Evolutionary conservation across 371 early-diverging fungal species (phyloP), one percentile per base, ranked within the genome.

Genomic region (Batkoa obscura): DNA sequence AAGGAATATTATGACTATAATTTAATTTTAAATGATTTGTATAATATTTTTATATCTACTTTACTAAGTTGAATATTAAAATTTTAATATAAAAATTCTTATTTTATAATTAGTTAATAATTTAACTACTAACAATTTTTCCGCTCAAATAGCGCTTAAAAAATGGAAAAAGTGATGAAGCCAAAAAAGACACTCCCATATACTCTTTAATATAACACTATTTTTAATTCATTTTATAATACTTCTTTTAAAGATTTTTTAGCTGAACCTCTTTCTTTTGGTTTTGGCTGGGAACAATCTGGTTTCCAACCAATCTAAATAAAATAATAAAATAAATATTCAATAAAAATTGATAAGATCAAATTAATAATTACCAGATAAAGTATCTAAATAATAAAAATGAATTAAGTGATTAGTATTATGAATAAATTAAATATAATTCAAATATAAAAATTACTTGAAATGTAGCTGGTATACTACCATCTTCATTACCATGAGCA

Each of bases 381-480:
- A 36, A 56, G 12, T 32, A 55, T 45, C 53, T 54, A 41, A 33
- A 41, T 31, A 48, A 36, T 42, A 43, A 9, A 30, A 45, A 17
- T 36, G 13, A 41, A 48, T 10, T 32, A 17, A 3, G 23, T 42
- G 9, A 9, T 15, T 15, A 41, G 6, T n/a, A n/a, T 37, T 33
- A 31, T 38, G 45, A 37, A 17, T 12, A 47, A 30, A 33, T 50
- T 12, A 41, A 43, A 50, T 54, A 49, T 39, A 55, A 34, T 55
- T 34, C 59, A 36, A 54, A 46, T 15, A 2, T 9, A 49, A 46
- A 30, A 58, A 63, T 58, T 49, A 92, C 75, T 63, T 90, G 88
- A 68, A 94, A 96, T 2, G 96, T 96, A 8, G 96, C 96, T 3
- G 95, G 93, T 31, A 94, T 74, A 0, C 82, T 67, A 12, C 94